Evolutionary conservation across 2,329 filamentous ascomycete species (phyloP).

Genomic region (Lecanoromycetidae sp.): DNA sequence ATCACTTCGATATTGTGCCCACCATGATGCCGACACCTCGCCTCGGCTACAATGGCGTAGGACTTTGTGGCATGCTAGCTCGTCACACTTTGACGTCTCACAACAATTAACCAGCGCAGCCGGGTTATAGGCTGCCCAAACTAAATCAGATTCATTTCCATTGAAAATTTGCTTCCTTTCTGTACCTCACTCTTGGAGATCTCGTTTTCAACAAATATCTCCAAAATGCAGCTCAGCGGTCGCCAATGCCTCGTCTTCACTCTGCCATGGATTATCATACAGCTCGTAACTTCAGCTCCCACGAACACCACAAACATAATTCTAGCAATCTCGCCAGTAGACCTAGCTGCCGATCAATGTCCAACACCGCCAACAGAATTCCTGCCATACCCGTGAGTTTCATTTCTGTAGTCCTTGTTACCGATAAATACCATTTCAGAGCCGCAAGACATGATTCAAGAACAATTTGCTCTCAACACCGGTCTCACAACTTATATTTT

Average conservation of each 20-base stretch:
- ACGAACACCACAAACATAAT: not conserved
- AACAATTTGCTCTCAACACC: too few relatives aligned
- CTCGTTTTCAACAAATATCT: not conserved
- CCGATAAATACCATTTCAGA: too few relatives aligned
- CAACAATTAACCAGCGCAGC: too few relatives aligned
- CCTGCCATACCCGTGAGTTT: constrained; percentile 15
- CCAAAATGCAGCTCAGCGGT: not conserved
- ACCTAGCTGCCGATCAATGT: constrained; percentile 1
- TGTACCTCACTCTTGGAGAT: not conserved
- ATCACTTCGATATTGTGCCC: not conserved
- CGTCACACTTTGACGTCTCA: too few relatives aligned
- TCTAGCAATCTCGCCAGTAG: not conserved
- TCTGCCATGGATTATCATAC: not conserved
- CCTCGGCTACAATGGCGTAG: not conserved
- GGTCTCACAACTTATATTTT: too few relatives aligned
- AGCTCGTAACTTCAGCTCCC: not conserved
- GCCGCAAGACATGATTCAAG: too few relatives aligned
- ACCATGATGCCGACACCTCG: not conserved
- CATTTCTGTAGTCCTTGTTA: too few relatives aligned
- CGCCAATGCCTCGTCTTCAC: not conserved
- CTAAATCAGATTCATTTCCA: too few relatives aligned
- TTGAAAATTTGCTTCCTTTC: not conserved
- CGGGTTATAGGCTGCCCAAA: too few relatives aligned
- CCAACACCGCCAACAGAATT: constrained; percentile 17
- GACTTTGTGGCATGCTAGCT: not conserved